Evolutionary conservation across 352 stramenopile genomes (phyloP).

Genomic region (Globisporangium abappressorium): DNA sequence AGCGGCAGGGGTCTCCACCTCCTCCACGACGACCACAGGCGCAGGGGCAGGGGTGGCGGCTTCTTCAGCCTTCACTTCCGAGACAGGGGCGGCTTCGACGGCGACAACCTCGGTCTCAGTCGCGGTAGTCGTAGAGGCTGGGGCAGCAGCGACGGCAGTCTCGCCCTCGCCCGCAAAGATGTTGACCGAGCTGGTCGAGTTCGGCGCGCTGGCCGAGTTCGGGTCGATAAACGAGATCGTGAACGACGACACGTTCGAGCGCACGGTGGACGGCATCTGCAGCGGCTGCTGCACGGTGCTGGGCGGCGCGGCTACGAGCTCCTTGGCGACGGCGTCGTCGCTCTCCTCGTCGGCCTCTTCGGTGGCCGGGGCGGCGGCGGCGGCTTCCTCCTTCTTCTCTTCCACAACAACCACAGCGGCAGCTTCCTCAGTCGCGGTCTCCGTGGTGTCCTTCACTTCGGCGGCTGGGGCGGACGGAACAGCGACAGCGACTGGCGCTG

Average conservation of each 20-base stretch:
- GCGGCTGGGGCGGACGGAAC: no score
- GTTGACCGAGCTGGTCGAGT: slow-evolving; percentile 11
- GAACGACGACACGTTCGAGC: slow-evolving; percentile 50
- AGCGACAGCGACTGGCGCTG: no score
- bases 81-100: no score
- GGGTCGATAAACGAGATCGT: slow-evolving; percentile 57
- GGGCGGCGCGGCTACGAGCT: slow-evolving; percentile 10
- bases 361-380: background rate
- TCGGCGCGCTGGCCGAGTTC: slow-evolving; percentile 13
- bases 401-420: no score
- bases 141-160: background rate
- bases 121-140: background rate
- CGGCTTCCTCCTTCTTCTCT: no score
- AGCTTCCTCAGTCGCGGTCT: no score
- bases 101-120: no score
- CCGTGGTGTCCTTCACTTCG: no score
- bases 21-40: no score
- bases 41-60: no score
- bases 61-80: no score
- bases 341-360: slow-evolving; percentile 22
- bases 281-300: slow-evolving; percentile 24
- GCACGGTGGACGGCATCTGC: slow-evolving; percentile 41
- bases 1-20: no score
- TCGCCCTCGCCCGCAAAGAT: slow-evolving; percentile 10
- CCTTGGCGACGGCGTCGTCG: slow-evolving; percentile 22